These are phyloP conservation scores for Solanum boliviense DNA, from an alignment of 257 asterid genomes.

Conservation along the genomic window DNA sequence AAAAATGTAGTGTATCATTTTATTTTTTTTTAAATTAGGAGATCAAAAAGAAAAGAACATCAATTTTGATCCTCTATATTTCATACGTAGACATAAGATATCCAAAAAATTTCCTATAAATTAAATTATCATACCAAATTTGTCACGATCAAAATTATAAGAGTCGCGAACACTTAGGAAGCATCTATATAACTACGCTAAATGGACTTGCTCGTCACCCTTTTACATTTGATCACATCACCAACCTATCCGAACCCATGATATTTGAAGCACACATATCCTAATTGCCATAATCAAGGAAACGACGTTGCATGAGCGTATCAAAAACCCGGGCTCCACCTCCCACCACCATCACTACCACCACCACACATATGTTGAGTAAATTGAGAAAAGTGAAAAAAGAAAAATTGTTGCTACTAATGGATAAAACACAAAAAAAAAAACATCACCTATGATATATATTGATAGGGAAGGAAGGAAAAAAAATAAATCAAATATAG, in stretches of 20 bases:
- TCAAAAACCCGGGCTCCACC: background rate
- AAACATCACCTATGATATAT: background rate
- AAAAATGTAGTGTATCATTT: too few species aligned
- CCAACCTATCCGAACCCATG: background rate
- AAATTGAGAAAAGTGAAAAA: background rate
- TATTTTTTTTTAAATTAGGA: background rate
- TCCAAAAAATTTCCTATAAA: background rate
- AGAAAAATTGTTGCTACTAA: background rate
- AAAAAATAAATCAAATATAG: background rate
- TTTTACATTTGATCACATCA: background rate
- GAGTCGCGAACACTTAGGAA: background rate
- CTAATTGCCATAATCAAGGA: background rate
- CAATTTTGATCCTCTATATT: background rate
- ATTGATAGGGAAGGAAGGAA: background rate
- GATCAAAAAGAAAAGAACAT: background rate
- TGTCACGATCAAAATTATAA: background rate
- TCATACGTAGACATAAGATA: background rate
- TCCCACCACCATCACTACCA: background rate
- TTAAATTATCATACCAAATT: background rate
- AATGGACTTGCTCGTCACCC: background rate
- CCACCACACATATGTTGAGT: background rate
- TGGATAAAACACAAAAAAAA: background rate
- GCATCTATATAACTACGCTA: background rate
- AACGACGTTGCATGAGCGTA: background rate
- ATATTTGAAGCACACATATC: too few species aligned